phyloP scores from a whole-genome alignment of 2,329 filamentous ascomycete genomes.

The Aspergillus bombycis region DNA sequence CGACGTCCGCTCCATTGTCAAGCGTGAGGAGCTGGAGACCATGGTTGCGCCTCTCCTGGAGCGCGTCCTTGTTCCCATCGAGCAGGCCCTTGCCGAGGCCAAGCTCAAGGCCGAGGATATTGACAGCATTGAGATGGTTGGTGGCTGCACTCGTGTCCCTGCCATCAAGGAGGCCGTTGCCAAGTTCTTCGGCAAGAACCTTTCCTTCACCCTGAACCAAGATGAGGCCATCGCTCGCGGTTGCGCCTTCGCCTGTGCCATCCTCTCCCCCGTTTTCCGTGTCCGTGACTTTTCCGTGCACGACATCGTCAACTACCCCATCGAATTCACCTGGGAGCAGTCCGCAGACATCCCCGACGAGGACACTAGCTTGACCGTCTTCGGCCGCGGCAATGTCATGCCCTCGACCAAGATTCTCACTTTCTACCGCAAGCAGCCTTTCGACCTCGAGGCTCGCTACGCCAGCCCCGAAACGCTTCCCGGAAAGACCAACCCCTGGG shows the following conservation, averaged over 20 bases:
- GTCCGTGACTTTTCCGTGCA: conserved; percentile 97
- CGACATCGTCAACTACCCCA: conserved; percentile 97
- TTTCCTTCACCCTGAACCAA: conserved; percentile 97
- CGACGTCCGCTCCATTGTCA: conserved; percentile 86
- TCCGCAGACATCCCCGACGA: conserved; percentile 97
- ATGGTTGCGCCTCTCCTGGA: conserved; percentile 83
- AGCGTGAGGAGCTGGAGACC: conserved; percentile 90
- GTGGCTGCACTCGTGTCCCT: conserved; percentile 92
- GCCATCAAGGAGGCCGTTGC: conserved; percentile 87
- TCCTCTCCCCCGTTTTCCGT: conserved; percentile 95
- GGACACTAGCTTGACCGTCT: conserved; percentile 95
- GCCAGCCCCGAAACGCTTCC: conserved; percentile 83
- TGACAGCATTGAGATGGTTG: conserved; percentile 88
- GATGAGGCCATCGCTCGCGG: conserved; percentile 96
- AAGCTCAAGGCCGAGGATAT: conserved; percentile 91
- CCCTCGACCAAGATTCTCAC: conserved; percentile 99
- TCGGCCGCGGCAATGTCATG: conserved; percentile 95
- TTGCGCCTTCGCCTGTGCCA: conserved; percentile 96
- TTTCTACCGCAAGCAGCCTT: conserved; percentile 97
- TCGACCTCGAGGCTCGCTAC: conserved; percentile 94
- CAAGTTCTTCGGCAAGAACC: conserved; percentile 85
- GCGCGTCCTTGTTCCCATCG: conserved; percentile 72
- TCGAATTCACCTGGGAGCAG: conserved; percentile 99
- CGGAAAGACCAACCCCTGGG: conserved; percentile 90
- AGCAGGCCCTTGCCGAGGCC: conserved; percentile 92